phyloP scores from a whole-genome alignment of 1,284 basidiomycete species.

The Ganoderma meredithae region DNA sequence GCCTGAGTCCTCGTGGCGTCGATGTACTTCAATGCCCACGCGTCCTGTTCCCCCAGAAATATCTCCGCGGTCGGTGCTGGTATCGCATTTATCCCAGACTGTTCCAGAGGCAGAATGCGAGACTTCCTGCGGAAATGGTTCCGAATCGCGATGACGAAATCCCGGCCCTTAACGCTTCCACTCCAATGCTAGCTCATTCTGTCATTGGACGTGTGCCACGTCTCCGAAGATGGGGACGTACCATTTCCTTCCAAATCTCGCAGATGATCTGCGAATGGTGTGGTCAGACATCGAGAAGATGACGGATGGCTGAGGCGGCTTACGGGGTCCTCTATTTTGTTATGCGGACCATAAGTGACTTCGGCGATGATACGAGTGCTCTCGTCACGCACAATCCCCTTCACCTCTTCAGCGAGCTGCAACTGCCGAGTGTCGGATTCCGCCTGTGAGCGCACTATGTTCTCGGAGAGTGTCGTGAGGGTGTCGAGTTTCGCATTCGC shows the following conservation, averaged over 20 bases:
- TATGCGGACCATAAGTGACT: conserved; percentile 29
- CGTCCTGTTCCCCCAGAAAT: conserved; percentile 24
- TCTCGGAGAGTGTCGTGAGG: conserved; percentile 29
- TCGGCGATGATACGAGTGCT: conserved; percentile 32
- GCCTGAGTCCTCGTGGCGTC: conserved; percentile 24
- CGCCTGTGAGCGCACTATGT: conserved; percentile 29
- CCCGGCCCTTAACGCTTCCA: conserved; percentile 9
- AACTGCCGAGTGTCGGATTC: conserved; percentile 37
- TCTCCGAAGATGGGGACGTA: neutral
- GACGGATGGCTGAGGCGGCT: neutral
- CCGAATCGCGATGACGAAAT: conserved; percentile 24
- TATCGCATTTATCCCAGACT: too few relatives aligned
- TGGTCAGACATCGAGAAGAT: neutral
- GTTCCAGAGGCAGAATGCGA: too few relatives aligned
- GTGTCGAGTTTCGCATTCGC: conserved; percentile 41
- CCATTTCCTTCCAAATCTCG: conserved; percentile 40
- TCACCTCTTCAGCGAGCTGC: conserved; percentile 31
- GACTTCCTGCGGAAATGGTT: conserved; percentile 38
- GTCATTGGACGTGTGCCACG: neutral
- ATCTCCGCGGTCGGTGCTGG: neutral
- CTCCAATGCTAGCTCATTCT: conserved; percentile 6
- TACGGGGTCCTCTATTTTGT: conserved; percentile 34
- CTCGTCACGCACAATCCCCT: conserved; percentile 20
- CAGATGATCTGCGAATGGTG: conserved; percentile 18
- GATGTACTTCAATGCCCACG: conserved; percentile 32